Evolutionary conservation across 306 rosid species (phyloP).

Genomic region (Nissolia schottii): DNA sequence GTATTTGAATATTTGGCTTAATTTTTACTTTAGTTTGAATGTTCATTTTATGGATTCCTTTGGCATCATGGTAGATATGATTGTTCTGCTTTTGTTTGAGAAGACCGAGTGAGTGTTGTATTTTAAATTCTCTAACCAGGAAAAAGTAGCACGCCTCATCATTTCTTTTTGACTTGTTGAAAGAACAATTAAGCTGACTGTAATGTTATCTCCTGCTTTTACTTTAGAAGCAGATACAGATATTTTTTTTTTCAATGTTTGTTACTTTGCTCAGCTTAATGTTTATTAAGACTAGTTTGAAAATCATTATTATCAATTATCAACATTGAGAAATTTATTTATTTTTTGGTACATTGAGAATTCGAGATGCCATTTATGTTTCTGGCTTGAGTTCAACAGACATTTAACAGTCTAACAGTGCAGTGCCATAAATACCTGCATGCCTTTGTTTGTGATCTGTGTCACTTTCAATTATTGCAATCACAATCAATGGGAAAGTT

Average conservation of each 20-base stretch:
- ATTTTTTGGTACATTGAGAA: no score
- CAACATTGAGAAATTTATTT: no score
- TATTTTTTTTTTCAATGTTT: neutral
- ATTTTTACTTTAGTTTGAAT: neutral
- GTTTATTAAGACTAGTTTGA: no score
- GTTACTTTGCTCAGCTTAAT: neutral
- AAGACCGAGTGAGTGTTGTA: neutral
- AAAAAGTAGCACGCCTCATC: neutral
- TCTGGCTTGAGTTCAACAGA: no score
- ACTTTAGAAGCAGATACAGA: neutral
- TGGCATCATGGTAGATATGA: neutral
- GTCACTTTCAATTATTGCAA: no score
- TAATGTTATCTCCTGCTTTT: neutral
- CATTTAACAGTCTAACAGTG: no score
- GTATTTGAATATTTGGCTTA: neutral
- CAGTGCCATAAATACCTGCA: no score
- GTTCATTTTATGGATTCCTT: neutral
- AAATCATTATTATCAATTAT: no score
- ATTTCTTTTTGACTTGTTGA: neutral
- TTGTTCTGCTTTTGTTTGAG: neutral
- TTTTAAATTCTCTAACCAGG: neutral
- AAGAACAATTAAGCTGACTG: neutral
- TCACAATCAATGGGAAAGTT: no score
- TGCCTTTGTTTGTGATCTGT: no score
- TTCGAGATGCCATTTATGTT: no score